Percentiles rank a stretch among this genome's conserved stretches.
Evolutionary conservation across 306 rosid genomes (phyloP).

Genomic region (Astragalus glycyphyllos): DNA sequence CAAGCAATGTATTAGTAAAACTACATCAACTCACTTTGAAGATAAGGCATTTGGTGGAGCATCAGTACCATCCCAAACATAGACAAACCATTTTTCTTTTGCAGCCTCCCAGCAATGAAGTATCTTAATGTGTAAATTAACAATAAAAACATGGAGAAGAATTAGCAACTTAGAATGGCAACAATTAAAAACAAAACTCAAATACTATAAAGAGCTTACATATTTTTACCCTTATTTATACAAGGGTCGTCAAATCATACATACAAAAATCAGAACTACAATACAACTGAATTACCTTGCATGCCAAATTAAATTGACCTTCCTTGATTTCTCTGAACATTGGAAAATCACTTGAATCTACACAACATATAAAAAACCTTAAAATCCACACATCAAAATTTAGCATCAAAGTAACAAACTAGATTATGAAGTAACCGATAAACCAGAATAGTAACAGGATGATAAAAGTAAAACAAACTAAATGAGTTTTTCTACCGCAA

Average conservation of each 20-base stretch:
- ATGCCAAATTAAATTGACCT: constrained; percentile 55
- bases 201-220: not conserved
- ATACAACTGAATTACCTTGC: constrained; percentile 64
- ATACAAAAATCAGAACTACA: constrained; percentile 9
- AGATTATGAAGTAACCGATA: constrained; percentile 20
- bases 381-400: constrained; percentile 14
- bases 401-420: constrained; percentile 19
- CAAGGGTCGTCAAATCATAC: constrained; percentile 4
- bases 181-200: not conserved
- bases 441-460: not conserved
- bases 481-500: not conserved
- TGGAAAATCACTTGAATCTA: constrained; percentile 53
- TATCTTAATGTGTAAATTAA: constrained; percentile 15
- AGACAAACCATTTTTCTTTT: constrained; percentile 1
- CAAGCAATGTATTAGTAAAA: constrained; percentile 27
- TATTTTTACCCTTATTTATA: constrained; percentile 2
- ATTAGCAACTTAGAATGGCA: too few relatives aligned
- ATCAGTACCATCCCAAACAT: constrained; percentile 90
- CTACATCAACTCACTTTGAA: constrained; percentile 54
- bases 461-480: not conserved
- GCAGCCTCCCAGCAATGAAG: too few relatives aligned
- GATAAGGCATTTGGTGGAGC: constrained; percentile 52
- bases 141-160: not conserved
- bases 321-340: constrained; percentile 56
- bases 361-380: constrained; percentile 37